Conservation (phyloP, 176 grass and related monocot species). For the Cocos nucifera region DNA sequence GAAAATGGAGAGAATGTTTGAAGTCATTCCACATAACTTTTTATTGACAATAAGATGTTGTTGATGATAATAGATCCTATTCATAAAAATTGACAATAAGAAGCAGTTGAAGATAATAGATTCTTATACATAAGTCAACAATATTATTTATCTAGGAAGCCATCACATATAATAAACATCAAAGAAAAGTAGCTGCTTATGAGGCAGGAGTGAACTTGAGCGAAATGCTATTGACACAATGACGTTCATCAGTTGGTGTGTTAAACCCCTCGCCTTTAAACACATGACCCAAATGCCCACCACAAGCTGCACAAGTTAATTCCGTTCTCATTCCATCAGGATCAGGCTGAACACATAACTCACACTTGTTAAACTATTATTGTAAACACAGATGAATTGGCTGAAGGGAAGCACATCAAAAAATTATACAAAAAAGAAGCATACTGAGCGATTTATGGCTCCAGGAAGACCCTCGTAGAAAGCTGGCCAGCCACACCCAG, state of each 20-base stretch:
- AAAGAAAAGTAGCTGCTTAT: too few species aligned
- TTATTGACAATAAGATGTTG: too few species aligned
- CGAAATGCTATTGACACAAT: constrained; percentile 35
- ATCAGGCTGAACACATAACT: constrained; percentile 42
- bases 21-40: too few species aligned
- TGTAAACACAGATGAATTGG: background rate
- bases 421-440: background rate
- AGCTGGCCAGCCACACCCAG: constrained; percentile 95
- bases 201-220: too few species aligned
- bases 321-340: constrained; percentile 70
- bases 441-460: constrained; percentile 55
- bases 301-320: constrained; percentile 78
- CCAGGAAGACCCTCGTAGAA: constrained; percentile 85
- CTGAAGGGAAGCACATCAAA: too few species aligned
- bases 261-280: constrained; percentile 89
- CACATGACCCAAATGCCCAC: constrained; percentile 77
- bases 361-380: background rate
- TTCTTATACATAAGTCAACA: too few species aligned
- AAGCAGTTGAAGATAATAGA: too few species aligned
- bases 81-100: too few species aligned
- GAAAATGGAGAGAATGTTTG: too few species aligned
- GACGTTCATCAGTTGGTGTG: constrained; percentile 68
- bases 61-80: too few species aligned
- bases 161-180: too few species aligned
- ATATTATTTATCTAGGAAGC: too few species aligned